A percentile compares a stretch with the other conserved stretches of the same genome.
phyloP scores from a whole-genome alignment of 345 rosid genomes.

The Zanthoxylum bungeanum region DNA sequence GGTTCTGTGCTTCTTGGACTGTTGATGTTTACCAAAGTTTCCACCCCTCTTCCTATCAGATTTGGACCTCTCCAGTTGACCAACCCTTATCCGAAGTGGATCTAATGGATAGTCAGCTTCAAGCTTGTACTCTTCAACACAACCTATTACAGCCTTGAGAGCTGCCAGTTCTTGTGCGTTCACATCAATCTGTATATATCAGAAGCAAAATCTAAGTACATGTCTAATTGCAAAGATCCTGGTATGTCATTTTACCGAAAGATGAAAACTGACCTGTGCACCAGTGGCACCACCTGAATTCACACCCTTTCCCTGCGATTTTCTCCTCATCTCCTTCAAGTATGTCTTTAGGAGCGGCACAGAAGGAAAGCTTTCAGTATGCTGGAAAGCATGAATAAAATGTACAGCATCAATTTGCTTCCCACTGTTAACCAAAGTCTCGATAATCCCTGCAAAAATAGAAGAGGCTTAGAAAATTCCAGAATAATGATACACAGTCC shows the following conservation, averaged over 20 bases:
- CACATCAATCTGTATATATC: constrained; percentile 32
- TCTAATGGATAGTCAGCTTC: constrained; percentile 53
- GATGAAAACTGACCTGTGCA: constrained; percentile 33
- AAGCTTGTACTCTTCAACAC: constrained; percentile 48
- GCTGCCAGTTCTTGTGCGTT: constrained; percentile 55
- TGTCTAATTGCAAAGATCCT: not conserved
- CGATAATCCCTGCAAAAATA: constrained; percentile 43
- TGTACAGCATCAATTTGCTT: constrained; percentile 56
- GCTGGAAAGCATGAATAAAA: constrained; percentile 53
- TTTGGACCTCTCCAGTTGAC: constrained; percentile 47
- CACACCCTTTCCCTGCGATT: constrained; percentile 47
- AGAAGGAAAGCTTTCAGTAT: constrained; percentile 44
- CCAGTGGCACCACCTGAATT: constrained; percentile 25
- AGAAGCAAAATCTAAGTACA: not conserved
- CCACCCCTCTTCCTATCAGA: constrained; percentile 45
- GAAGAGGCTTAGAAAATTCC: constrained; percentile 1
- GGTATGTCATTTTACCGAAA: not conserved
- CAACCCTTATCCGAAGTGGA: constrained; percentile 52
- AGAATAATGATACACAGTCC: not conserved
- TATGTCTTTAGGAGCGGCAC: constrained; percentile 55
- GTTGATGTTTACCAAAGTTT: constrained; percentile 33
- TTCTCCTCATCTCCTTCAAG: constrained; percentile 53
- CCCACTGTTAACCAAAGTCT: constrained; percentile 39
- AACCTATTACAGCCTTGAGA: constrained; percentile 43
- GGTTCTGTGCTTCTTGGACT: constrained; percentile 36